A percentile compares a stretch with the other conserved stretches of the same genome.
These are phyloP conservation scores for Trebouxia sp. DNA, from an alignment of 139 green algal species.

Conservation along the genomic window DNA sequence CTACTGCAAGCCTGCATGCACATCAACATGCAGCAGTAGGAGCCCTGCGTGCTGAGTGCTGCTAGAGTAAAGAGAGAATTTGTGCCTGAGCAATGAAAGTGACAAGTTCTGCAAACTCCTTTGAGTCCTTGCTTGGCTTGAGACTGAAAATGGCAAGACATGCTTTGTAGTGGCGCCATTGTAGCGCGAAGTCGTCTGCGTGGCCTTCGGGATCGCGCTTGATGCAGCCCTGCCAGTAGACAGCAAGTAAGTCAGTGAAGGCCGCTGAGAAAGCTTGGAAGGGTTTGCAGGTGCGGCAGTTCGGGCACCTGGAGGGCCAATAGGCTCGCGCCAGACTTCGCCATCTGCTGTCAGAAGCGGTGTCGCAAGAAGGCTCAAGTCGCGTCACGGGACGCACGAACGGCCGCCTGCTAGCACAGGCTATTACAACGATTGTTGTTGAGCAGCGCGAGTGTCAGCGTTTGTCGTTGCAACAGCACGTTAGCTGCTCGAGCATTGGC, in stretches of 20 bases:
- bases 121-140: constrained; percentile 74
- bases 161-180: constrained; percentile 88
- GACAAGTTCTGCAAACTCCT: constrained; percentile 86
- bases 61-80: background rate
- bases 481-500: too few species aligned
- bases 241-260: background rate
- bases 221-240: constrained; percentile 72
- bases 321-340: background rate
- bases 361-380: background rate
- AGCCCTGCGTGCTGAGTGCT: too few species aligned
- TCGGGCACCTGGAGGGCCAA: background rate
- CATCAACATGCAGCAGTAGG: too few species aligned
- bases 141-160: constrained; percentile 84
- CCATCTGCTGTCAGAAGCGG: too few species aligned
- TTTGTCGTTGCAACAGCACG: too few species aligned
- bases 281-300: too few species aligned
- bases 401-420: background rate
- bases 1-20: too few species aligned
- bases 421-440: too few species aligned
- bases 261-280: too few species aligned
- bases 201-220: constrained; percentile 93
- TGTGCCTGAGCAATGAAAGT: constrained; percentile 89
- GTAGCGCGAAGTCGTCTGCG: constrained; percentile 84
- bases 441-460: too few species aligned
- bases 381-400: too few species aligned